Evolutionary conservation across 2,329 filamentous ascomycete genomes (phyloP), one percentile per base, ranked within the genome.

Genomic region (Fusarium brevicatenulatum): DNA sequence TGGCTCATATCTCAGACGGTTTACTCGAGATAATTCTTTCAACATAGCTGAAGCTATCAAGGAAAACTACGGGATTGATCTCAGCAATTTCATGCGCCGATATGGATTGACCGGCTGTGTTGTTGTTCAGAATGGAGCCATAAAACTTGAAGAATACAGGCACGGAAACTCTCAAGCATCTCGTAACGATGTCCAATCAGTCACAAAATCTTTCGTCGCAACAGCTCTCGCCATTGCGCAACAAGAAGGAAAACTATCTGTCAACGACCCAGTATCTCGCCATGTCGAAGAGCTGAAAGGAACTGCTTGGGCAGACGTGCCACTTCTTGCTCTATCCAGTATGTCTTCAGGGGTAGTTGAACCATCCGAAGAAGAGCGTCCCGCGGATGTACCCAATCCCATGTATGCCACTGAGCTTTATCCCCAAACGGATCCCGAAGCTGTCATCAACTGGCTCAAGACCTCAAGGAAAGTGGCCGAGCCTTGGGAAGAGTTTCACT

Each of bases 401-500:
- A 73, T 71, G 70, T 73, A 71, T 28, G 71, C 71, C 6, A 73
- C 71, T 8, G 63, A 74, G 13, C 68, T 74, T 9, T 74, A 74
- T 19, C 71, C 71, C 1, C 68, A 59, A 15, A 40, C 28, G 1
- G 64, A 74, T 7, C 61, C 68, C 8, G 30, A 72, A 3, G 64
- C 49, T 4, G 71, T 74, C 4, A 36, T 72, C 5, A 49, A 70
- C 8, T 74, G 71, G 71, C 54, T 74, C 7, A 65, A 57, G 47
- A 74, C 68, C 0, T 58, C 72, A 9, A 63, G 43, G 15, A 74
- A 74, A 4, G 68, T 74, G 15, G 68, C 68, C 18, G 57, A 74
- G 19, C 71, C 71, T 4, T 74, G 68, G 71, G 44, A 74, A 9
- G 71, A 74, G 57, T 74, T 74, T n/a, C 71, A 74, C 16, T 74